Evolutionary conservation across 345 rosid genomes (phyloP).

Genomic region (Bruguiera gymnorhiza): DNA sequence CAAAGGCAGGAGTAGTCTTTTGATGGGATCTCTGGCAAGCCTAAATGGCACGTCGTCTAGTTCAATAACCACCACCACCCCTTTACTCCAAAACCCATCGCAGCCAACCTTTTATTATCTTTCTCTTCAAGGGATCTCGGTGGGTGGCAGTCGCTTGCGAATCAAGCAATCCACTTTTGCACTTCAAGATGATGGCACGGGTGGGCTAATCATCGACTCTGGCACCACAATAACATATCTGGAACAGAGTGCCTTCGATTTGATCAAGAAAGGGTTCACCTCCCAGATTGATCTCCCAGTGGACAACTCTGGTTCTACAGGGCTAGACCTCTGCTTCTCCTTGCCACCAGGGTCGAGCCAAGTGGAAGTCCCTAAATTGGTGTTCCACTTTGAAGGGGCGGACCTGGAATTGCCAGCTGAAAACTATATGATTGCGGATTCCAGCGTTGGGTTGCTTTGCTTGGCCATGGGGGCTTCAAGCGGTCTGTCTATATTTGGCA

Average conservation of each 20-base stretch:
- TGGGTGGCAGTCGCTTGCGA: slow-evolving; percentile 59
- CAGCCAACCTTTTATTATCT: slow-evolving; percentile 94
- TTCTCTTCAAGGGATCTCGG: slow-evolving; percentile 74
- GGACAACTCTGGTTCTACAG: slow-evolving; percentile 48
- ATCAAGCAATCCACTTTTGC: slow-evolving; percentile 60
- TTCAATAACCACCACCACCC: slow-evolving; percentile 38
- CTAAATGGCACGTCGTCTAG: background rate
- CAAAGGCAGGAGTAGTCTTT: slow-evolving; percentile 47
- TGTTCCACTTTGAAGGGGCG: slow-evolving; percentile 68
- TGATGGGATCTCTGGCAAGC: slow-evolving; percentile 58
- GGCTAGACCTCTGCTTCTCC: slow-evolving; percentile 81
- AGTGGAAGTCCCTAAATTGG: slow-evolving; percentile 60
- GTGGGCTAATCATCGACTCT: slow-evolving; percentile 87
- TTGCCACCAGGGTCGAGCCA: slow-evolving; percentile 35
- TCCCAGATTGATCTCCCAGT: slow-evolving; percentile 48
- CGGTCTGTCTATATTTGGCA: slow-evolving; percentile 90
- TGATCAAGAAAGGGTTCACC: slow-evolving; percentile 50
- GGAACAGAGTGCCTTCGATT: slow-evolving; percentile 48
- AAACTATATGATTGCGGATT: slow-evolving; percentile 74
- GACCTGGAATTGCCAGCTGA: slow-evolving; percentile 78
- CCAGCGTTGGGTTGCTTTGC: slow-evolving; percentile 56
- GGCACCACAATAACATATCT: slow-evolving; percentile 88
- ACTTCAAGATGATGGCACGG: slow-evolving; percentile 65
- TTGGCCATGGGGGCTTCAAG: slow-evolving; percentile 83
- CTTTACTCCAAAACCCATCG: slow-evolving; percentile 52